phyloP scores from a whole-genome alignment of 2,329 filamentous ascomycete species.

The Phyllosticta capitalensis region DNA sequence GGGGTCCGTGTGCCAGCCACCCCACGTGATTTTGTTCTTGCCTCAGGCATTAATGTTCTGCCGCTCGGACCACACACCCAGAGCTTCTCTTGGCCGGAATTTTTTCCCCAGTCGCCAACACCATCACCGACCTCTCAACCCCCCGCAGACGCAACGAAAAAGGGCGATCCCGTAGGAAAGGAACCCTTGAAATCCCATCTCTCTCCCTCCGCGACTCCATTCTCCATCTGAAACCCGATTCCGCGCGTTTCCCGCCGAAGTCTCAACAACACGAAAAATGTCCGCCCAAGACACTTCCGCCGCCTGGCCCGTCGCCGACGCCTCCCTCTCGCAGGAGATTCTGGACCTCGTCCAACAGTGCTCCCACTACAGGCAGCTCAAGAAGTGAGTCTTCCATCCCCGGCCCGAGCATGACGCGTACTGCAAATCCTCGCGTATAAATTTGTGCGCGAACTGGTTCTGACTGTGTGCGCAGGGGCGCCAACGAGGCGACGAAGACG shows the following conservation, averaged over 20 bases:
- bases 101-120: not conserved
- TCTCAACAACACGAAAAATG: not conserved
- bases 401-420: slow-evolving; percentile 15
- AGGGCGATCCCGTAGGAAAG: slow-evolving; percentile 35
- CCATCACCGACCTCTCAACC: not conserved
- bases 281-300: slow-evolving; percentile 11
- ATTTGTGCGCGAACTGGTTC: not conserved
- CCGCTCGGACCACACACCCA: not conserved
- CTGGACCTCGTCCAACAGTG: slow-evolving; percentile 25
- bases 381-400: not conserved
- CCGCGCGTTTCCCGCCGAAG: slow-evolving; percentile 13
- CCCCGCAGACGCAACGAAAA: slow-evolving; percentile 15
- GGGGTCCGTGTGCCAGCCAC: slow-evolving; percentile 5
- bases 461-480: slow-evolving; percentile 65
- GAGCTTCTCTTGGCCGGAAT: not conserved
- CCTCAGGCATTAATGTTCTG: not conserved
- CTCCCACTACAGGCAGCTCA: slow-evolving; percentile 20
- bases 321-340: slow-evolving; percentile 40
- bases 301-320: slow-evolving; percentile 33
- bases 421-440: slow-evolving; percentile 41
- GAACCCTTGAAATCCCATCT: slow-evolving; percentile 27
- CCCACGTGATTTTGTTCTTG: not conserved
- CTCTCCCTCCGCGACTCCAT: not conserved
- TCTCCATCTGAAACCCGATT: not conserved
- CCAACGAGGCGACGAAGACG: slow-evolving; percentile 71